Percentiles rank a stretch among this genome's conserved stretches.
Evolutionary conservation across 139 green algal genomes (phyloP).

Genomic region (Astrephomene gubernaculifera): DNA sequence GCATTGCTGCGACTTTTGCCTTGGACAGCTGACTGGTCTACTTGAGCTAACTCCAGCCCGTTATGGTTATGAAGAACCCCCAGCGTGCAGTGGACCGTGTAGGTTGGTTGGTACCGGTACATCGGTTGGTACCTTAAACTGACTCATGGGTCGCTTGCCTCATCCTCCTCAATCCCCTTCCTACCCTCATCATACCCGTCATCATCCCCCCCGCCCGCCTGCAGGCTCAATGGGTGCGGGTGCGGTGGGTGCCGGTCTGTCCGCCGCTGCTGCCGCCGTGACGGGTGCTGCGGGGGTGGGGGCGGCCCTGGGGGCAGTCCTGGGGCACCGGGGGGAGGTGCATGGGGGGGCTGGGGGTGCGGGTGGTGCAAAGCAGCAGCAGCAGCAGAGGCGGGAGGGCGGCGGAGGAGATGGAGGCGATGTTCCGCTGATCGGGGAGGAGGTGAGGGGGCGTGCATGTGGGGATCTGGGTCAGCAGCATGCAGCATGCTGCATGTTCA

Average conservation of each 20-base stretch:
- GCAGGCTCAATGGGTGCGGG: slow-evolving; percentile 28
- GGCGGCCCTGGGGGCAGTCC: neutral
- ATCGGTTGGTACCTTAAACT: neutral
- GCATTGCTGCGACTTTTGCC: neutral
- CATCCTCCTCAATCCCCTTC: neutral
- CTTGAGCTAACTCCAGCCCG: neutral
- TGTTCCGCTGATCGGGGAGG: slow-evolving; percentile 17
- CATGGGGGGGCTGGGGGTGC: neutral
- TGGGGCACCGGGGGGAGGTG: neutral
- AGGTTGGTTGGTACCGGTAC: neutral
- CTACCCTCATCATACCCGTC: neutral
- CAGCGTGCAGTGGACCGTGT: neutral
- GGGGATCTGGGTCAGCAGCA: too few species aligned
- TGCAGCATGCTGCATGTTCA: neutral
- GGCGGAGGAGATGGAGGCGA: neutral
- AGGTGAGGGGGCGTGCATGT: neutral
- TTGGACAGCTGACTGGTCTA: neutral
- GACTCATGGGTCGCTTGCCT: neutral
- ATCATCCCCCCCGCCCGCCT: too few species aligned
- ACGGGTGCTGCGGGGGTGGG: slow-evolving; percentile 20
- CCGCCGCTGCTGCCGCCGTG: neutral
- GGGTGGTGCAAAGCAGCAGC: neutral
- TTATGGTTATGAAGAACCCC: neutral
- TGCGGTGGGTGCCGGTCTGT: neutral
- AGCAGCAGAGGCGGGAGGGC: neutral